Evolutionary conservation across 345 rosid genomes (phyloP), one percentile per base, ranked within the genome.

Genomic region (Kernera saxatilis): DNA sequence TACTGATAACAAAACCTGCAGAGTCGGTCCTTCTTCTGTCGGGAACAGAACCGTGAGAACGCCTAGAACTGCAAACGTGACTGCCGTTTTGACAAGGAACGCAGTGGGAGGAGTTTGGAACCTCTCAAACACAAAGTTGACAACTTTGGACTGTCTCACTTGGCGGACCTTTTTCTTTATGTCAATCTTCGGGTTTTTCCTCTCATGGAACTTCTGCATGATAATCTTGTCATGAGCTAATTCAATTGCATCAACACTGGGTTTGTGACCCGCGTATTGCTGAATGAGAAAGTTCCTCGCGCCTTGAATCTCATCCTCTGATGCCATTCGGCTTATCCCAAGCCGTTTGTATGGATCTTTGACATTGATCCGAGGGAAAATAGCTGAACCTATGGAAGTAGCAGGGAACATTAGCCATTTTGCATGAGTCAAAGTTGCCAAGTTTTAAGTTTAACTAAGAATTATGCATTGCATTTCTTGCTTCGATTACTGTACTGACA

Each of bases 11-110:
- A 82, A 82, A 64, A 94, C 99, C 74, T 94, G 98, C 59, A 91
- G 80, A 21, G 99, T 89, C 8, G 96, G 99, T 69, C 97, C 97
- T 73, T 91, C 97, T 83, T 94, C 99, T 2, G 99, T 94, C 40
- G 99, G 99, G 74, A 91, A 94, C 35, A 91, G 82, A 67, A 87
- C 68, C 8, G 99, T 85, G 33, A 91, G 85, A 81, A 77, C 83
- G 32, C 83, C 98, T 35, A 94, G 93, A 37, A 82, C 84, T 21
- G 91, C 53, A 74, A 91, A 94, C 5, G 91, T 79, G 62, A 82
- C 54, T 14, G 88, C 75, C 25, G 99, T 83, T 82, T 85, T 89
- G 36, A 84, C 19, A 41, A 88, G 79, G 79, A 89, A 62, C 43
- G 79, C 74, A 18, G 84, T 77, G 25, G 93, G 62, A 22, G 99